Evolutionary conservation across 225 moss, liverwort and hornwort species (phyloP).

Genomic region (Marchantia paleacea): DNA sequence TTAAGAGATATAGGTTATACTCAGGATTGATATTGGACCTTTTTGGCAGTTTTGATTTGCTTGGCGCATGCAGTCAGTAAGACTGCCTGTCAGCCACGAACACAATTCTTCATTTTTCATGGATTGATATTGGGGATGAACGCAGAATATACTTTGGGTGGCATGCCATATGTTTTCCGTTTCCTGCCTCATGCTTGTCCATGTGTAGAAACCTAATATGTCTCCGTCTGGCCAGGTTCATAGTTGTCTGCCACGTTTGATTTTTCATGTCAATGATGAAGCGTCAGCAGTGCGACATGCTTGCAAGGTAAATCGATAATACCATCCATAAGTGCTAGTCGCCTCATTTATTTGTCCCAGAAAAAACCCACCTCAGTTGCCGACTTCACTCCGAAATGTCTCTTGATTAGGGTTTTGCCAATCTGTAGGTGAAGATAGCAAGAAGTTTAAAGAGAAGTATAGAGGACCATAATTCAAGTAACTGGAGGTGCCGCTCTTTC

Average conservation of each 20-base stretch:
- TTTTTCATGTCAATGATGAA: conserved; percentile 94
- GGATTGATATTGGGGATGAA: too few relatives aligned
- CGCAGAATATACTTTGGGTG: too few relatives aligned
- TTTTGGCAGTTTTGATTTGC: not conserved
- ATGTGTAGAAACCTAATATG: conserved; percentile 2
- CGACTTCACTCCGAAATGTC: not conserved
- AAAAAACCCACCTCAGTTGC: not conserved
- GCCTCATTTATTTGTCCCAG: too few relatives aligned
- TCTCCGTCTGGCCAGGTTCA: conserved; percentile 54
- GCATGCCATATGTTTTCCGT: too few relatives aligned
- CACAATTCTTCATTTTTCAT: too few relatives aligned
- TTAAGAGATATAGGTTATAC: too few relatives aligned
- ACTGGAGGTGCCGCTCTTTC: not conserved
- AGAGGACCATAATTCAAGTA: not conserved
- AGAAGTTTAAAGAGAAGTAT: not conserved
- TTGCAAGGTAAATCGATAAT: conserved; percentile 63
- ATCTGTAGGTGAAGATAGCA: not conserved
- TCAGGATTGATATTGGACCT: not conserved
- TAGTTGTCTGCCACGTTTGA: conserved; percentile 73
- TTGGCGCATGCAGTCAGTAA: too few relatives aligned
- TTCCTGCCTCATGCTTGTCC: too few relatives aligned
- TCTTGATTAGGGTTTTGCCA: not conserved
- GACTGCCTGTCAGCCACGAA: too few relatives aligned
- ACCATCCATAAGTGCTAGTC: too few relatives aligned
- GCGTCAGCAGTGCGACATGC: conserved; percentile 85